phyloP scores from a whole-genome alignment of 2,329 filamentous ascomycete genomes.

The Penicillium brasilianum region DNA sequence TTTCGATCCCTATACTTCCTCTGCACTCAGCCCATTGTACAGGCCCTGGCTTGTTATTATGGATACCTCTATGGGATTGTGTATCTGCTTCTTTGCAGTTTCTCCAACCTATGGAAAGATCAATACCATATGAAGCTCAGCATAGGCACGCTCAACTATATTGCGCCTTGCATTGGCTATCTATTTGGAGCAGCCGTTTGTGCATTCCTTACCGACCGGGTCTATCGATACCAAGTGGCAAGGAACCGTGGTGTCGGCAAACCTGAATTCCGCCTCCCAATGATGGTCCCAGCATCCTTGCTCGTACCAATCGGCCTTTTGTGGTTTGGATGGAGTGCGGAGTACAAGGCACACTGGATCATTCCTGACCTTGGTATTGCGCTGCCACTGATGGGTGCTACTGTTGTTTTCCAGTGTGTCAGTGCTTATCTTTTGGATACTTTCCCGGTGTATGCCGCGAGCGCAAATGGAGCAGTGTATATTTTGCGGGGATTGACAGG shows the following conservation, averaged over 20 bases:
- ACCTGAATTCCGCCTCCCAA: conserved; percentile 65
- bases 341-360: conserved; percentile 55
- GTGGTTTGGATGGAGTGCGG: conserved; percentile 60
- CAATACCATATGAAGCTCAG: conserved; percentile 58
- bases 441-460: conserved; percentile 40
- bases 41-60: conserved; percentile 57
- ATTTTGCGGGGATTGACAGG: conserved; percentile 39
- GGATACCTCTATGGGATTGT: conserved; percentile 64
- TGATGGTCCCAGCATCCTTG: conserved; percentile 58
- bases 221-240: conserved; percentile 52
- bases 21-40: conserved; percentile 62
- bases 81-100: conserved; percentile 65
- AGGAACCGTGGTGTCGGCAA: conserved; percentile 44
- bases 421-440: conserved; percentile 45
- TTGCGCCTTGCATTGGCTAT: conserved; percentile 64
- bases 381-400: conserved; percentile 53
- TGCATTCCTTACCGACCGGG: conserved; percentile 52
- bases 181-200: conserved; percentile 56
- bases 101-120: conserved; percentile 59
- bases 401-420: conserved; percentile 46
- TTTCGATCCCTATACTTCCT: conserved; percentile 60
- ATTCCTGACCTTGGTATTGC: conserved; percentile 57
- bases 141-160: conserved; percentile 64
- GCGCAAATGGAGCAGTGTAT: conserved; percentile 34
- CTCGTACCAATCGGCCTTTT: conserved; percentile 57